phyloP scores from a whole-genome alignment of 139 green algal genomes.

The Pleodorina starrii region DNA sequence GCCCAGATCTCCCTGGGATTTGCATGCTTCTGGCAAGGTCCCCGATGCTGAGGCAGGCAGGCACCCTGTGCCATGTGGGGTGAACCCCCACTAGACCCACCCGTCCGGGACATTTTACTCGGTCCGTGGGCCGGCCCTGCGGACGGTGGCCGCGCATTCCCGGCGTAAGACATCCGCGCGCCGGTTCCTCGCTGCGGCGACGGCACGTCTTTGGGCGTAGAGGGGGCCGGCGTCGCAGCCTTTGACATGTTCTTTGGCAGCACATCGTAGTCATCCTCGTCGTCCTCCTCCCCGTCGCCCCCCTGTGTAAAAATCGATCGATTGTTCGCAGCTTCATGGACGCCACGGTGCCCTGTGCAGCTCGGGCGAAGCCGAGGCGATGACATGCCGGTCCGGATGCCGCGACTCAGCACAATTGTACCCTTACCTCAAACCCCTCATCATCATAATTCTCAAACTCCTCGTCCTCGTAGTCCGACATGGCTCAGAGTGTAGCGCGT shows the following conservation, averaged over 20 bases:
- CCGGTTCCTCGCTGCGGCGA: neutral
- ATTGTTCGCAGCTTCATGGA: too few species aligned
- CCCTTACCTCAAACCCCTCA: conserved; percentile 59
- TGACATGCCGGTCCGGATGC: neutral
- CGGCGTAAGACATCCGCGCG: conserved; percentile 12
- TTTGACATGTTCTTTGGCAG: conserved; percentile 52
- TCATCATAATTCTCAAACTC: conserved; percentile 70
- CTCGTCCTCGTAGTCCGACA: conserved; percentile 59
- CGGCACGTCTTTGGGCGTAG: conserved; percentile 6
- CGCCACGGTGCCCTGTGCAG: too few species aligned
- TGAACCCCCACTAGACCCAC: too few species aligned
- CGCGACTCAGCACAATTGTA: neutral
- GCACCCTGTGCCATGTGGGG: too few species aligned
- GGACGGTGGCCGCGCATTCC: neutral
- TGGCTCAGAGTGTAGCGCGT: neutral
- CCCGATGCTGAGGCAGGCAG: too few species aligned
- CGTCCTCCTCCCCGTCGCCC: conserved; percentile 39
- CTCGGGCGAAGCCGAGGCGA: neutral
- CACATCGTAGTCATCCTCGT: conserved; percentile 66
- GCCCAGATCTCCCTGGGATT: too few species aligned
- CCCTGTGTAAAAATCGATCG: neutral
- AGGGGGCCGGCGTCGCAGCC: neutral
- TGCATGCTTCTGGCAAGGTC: too few species aligned
- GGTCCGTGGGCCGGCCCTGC: neutral
- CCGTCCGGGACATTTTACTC: neutral